Evolutionary conservation across 2,329 filamentous ascomycete genomes (phyloP).

Genomic region (Chaetothyriales sp.): DNA sequence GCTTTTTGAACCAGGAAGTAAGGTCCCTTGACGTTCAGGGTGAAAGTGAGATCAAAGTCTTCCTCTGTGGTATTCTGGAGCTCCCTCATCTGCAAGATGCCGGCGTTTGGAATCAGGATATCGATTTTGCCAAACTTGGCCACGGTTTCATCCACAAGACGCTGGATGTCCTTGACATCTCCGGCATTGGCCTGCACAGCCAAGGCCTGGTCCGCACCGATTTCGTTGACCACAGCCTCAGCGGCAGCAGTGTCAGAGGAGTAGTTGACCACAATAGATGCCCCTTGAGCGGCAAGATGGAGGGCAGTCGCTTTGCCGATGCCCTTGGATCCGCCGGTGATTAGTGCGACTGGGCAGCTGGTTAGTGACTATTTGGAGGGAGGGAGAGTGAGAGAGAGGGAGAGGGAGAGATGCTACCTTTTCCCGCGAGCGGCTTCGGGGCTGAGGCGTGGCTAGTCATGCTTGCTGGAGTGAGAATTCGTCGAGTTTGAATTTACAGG

Average conservation of each 20-base stretch:
- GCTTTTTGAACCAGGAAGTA: conserved; percentile 41
- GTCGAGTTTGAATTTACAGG: too few relatives aligned
- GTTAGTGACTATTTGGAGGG: too few relatives aligned
- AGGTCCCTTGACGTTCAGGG: conserved; percentile 43
- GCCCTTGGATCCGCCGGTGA: conserved; percentile 28
- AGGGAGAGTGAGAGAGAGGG: too few relatives aligned
- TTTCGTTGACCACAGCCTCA: conserved; percentile 37
- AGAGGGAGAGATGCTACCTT: neutral
- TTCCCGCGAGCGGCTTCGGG: conserved; percentile 7
- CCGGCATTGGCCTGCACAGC: conserved; percentile 43
- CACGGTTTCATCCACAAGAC: conserved; percentile 36
- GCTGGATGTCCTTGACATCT: conserved; percentile 31
- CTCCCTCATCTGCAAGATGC: conserved; percentile 34
- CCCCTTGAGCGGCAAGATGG: conserved; percentile 26
- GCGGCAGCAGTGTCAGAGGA: conserved; percentile 40
- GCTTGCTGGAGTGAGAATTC: too few relatives aligned
- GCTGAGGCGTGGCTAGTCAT: too few relatives aligned
- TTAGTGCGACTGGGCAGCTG: conserved; percentile 19
- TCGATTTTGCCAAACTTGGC: conserved; percentile 42
- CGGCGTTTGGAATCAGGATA: conserved; percentile 44
- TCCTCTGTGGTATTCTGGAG: conserved; percentile 36
- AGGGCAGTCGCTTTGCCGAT: conserved; percentile 28
- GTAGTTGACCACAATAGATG: conserved; percentile 40
- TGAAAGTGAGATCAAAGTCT: conserved; percentile 36
- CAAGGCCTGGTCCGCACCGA: conserved; percentile 29